Evolutionary conservation across 1,139 yeast genomes (phyloP).

Genomic region (Blastobotrys elegans): DNA sequence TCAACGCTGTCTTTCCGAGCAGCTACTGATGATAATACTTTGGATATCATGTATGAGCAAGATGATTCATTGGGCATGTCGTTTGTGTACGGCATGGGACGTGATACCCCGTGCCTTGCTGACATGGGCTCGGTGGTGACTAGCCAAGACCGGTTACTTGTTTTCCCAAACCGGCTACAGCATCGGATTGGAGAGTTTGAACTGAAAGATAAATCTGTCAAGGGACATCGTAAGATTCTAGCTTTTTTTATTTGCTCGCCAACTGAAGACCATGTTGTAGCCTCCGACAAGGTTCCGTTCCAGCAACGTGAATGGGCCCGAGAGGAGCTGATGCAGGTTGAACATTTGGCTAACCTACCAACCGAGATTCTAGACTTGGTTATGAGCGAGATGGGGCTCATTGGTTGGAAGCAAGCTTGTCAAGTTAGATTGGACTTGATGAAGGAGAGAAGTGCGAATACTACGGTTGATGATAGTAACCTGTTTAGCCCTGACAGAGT

Average conservation of each 20-base stretch:
- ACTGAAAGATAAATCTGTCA: constrained; percentile 36
- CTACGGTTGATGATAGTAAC: constrained; percentile 18
- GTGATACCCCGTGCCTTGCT: neutral
- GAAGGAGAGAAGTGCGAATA: constrained; percentile 32
- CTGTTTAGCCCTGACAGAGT: constrained; percentile 25
- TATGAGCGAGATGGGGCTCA: constrained; percentile 9
- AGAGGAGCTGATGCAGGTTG: neutral
- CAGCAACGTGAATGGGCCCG: constrained; percentile 37
- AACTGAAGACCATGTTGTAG: constrained; percentile 30
- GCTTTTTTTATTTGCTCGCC: constrained; percentile 44
- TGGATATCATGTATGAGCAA: constrained; percentile 40
- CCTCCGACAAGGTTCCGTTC: constrained; percentile 40
- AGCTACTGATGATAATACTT: constrained; percentile 18
- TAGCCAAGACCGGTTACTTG: constrained; percentile 33
- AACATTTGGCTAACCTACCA: neutral
- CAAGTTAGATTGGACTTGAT: constrained; percentile 33
- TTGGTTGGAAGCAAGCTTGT: constrained; percentile 31
- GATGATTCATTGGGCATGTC: constrained; percentile 33
- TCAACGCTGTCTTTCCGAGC: constrained; percentile 37
- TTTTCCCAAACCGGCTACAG: constrained; percentile 42
- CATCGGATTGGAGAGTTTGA: constrained; percentile 42
- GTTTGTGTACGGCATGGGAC: constrained; percentile 31
- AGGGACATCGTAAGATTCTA: constrained; percentile 41
- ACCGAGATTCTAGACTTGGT: neutral
- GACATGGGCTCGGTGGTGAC: constrained; percentile 33